phyloP scores from a whole-genome alignment of 2,329 filamentous ascomycete genomes.

The Pseudofabraea citricarpa region DNA sequence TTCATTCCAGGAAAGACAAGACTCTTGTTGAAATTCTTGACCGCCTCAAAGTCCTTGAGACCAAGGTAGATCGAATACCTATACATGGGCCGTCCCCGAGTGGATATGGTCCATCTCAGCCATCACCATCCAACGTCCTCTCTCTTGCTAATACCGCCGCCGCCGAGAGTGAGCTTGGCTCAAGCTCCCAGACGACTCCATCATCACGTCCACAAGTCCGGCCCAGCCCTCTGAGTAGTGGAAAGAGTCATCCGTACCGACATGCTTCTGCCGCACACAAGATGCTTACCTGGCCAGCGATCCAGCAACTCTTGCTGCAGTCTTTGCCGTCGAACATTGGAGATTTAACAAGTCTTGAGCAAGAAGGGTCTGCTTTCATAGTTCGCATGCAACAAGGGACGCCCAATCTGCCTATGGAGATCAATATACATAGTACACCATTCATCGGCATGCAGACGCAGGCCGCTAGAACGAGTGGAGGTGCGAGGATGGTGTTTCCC shows the following conservation, averaged over 20 bases:
- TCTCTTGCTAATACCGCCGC: conserved; percentile 13
- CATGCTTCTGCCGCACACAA: conserved; percentile 40
- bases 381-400: conserved; percentile 24
- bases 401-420: conserved; percentile 20
- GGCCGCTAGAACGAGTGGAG: conserved; percentile 21
- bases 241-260: conserved; percentile 16
- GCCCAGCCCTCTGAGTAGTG: conserved; percentile 11
- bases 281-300: conserved; percentile 44
- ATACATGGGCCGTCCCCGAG: conserved; percentile 3
- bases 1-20: conserved; percentile 50
- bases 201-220: conserved; percentile 9
- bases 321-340: conserved; percentile 27
- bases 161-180: conserved; percentile 13
- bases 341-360: conserved; percentile 30
- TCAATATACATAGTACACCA: conserved; percentile 15
- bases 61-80: conserved; percentile 45
- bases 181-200: conserved; percentile 20
- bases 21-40: conserved; percentile 57
- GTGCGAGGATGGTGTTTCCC: conserved; percentile 21
- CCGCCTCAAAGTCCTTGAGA: conserved; percentile 47
- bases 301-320: conserved; percentile 35
- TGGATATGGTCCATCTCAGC: conserved; percentile 17
- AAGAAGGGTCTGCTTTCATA: conserved; percentile 32
- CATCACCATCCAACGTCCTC: conserved; percentile 19
- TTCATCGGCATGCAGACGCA: conserved; percentile 28